Evolutionary conservation across 2,329 filamentous ascomycete species (phyloP).

Genomic region (Dactylellina cionopaga): DNA sequence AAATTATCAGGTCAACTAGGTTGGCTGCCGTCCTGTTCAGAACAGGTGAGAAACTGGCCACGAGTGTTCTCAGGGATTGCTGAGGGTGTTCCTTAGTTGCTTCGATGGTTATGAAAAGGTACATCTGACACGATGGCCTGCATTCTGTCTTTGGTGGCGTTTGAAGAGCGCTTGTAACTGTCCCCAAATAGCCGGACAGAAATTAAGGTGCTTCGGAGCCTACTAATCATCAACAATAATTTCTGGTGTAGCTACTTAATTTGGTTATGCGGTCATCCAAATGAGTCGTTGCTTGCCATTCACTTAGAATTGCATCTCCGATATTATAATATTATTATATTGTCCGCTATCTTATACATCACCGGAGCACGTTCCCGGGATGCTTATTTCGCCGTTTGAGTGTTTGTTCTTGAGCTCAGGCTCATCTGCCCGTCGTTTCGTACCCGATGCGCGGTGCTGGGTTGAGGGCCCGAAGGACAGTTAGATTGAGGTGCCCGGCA

Average conservation of each 20-base stretch:
- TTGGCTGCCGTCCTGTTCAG: slow-evolving; percentile 11
- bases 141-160: slow-evolving; percentile 39
- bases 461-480: no score
- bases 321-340: no score
- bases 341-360: no score
- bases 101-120: slow-evolving; percentile 44
- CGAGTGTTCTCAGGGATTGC: slow-evolving; percentile 14
- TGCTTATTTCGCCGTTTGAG: no score
- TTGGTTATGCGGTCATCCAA: slow-evolving; percentile 36
- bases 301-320: slow-evolving; percentile 20
- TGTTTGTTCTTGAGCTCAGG: no score
- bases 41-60: slow-evolving; percentile 21
- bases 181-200: slow-evolving; percentile 43
- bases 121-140: slow-evolving; percentile 45
- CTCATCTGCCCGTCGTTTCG: no score
- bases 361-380: neutral
- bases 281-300: neutral
- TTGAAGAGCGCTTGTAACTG: slow-evolving; percentile 28
- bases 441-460: no score
- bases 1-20: slow-evolving; percentile 9
- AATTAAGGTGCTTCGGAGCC: slow-evolving; percentile 25
- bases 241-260: slow-evolving; percentile 41
- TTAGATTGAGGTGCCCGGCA: no score
- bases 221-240: slow-evolving; percentile 39
- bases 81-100: slow-evolving; percentile 17